Evolutionary conservation across 2,329 filamentous ascomycete genomes (phyloP).

Genomic region (Hymenoscyphus albidus): DNA sequence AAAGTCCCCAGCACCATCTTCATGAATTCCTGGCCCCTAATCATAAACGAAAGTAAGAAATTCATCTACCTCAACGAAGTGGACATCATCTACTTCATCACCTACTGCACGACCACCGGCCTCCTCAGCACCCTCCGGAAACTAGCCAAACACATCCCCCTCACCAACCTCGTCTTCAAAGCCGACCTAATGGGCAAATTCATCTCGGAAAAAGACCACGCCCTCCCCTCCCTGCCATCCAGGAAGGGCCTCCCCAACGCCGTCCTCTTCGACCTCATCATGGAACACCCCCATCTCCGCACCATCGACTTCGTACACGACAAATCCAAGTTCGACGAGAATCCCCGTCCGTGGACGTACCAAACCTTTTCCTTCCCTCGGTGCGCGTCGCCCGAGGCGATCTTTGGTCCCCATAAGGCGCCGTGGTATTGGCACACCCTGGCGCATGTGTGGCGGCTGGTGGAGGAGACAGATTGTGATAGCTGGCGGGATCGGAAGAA

Average conservation of each 20-base stretch:
- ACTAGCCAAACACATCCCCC: background rate
- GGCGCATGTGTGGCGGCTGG: background rate
- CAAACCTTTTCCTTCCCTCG: background rate
- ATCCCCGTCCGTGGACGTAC: background rate
- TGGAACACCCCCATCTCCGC: background rate
- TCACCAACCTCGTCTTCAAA: background rate
- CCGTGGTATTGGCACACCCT: background rate
- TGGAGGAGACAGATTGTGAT: background rate
- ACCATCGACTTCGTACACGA: background rate
- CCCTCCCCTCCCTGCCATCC: background rate
- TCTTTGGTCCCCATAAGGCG: background rate
- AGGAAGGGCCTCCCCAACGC: background rate
- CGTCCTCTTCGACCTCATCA: background rate
- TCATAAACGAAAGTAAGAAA: no score
- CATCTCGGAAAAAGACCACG: background rate
- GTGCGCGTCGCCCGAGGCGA: background rate
- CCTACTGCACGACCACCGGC: background rate
- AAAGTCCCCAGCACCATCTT: background rate
- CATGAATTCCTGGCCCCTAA: background rate
- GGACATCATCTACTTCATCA: conserved; percentile 7
- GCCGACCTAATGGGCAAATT: background rate
- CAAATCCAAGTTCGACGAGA: background rate
- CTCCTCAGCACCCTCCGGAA: background rate
- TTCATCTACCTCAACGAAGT: background rate
- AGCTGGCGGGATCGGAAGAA: background rate